phyloP scores from a whole-genome alignment of 768 basidiomycete species.

The Tricholoma terreum region DNA sequence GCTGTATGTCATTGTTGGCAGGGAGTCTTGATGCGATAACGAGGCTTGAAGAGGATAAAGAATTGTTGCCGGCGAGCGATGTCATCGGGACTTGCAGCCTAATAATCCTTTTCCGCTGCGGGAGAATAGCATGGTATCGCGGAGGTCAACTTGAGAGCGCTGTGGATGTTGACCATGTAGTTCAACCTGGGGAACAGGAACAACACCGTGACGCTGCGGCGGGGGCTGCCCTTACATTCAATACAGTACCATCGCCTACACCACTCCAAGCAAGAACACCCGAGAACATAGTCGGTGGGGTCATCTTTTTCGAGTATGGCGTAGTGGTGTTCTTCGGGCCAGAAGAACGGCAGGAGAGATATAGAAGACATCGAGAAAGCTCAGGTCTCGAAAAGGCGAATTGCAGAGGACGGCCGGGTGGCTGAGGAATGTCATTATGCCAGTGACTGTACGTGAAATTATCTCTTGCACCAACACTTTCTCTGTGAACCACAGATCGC shows the following conservation, averaged over 20 bases:
- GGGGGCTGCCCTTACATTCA: constrained; percentile 1
- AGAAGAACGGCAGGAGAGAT: constrained; percentile 72
- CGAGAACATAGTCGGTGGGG: constrained; percentile 64
- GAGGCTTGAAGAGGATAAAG: too few species aligned
- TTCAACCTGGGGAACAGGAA: too few species aligned
- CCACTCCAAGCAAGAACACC: constrained; percentile 14
- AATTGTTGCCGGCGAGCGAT: too few species aligned
- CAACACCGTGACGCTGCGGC: too few species aligned
- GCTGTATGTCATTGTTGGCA: too few species aligned
- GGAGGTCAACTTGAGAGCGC: too few species aligned
- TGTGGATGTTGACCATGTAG: too few species aligned
- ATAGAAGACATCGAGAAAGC: constrained; percentile 82
- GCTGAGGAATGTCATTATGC: constrained; percentile 92
- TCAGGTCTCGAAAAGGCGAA: constrained; percentile 58
- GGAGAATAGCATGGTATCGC: too few species aligned
- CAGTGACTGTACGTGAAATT: constrained; percentile 49
- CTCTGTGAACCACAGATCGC: constrained; percentile 72
- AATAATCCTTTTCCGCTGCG: too few species aligned
- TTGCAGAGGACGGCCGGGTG: constrained; percentile 78
- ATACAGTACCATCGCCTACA: constrained; percentile 4
- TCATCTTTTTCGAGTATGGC: constrained; percentile 82
- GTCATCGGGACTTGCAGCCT: too few species aligned
- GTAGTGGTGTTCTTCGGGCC: constrained; percentile 93
- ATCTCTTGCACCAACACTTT: constrained; percentile 4
- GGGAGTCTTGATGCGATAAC: too few species aligned